These are phyloP conservation scores for Yamadazyma akitaensis DNA, from an alignment of 805 yeast species.

Conservation along the genomic window DNA sequence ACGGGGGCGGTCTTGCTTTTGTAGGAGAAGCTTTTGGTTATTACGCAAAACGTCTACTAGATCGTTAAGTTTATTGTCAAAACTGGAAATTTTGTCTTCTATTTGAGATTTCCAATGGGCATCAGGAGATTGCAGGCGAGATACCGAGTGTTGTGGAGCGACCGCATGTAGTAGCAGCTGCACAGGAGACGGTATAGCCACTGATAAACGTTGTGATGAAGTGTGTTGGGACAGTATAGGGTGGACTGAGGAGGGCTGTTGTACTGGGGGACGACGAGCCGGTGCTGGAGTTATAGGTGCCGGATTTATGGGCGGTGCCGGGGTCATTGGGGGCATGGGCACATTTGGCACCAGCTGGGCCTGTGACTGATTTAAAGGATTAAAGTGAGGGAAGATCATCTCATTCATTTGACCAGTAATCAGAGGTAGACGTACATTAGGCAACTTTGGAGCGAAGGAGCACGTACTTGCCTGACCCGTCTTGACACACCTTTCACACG, in stretches of 20 bases:
- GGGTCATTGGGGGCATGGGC: neutral
- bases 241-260: neutral
- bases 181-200: neutral
- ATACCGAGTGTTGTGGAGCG: neutral
- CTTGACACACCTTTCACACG: slow-evolving; percentile 57
- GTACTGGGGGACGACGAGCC: neutral
- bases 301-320: neutral
- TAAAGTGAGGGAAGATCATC: slow-evolving; percentile 5
- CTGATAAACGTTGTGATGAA: neutral
- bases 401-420: slow-evolving; percentile 6
- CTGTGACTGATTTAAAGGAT: neutral
- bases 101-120: slow-evolving; percentile 30
- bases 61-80: slow-evolving; percentile 37
- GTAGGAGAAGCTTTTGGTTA: slow-evolving; percentile 29
- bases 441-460: slow-evolving; percentile 53
- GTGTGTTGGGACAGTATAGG: neutral
- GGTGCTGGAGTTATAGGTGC: neutral
- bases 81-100: slow-evolving; percentile 32
- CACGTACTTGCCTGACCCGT: slow-evolving; percentile 47
- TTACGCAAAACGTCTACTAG: slow-evolving; percentile 32
- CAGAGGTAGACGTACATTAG: slow-evolving; percentile 34
- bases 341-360: neutral
- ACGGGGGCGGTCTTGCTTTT: slow-evolving; percentile 13
- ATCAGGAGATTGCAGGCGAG: neutral
- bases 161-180: neutral